Evolutionary conservation across 768 basidiomycete species (phyloP).

Genomic region (Strobilomyces dryophilus): DNA sequence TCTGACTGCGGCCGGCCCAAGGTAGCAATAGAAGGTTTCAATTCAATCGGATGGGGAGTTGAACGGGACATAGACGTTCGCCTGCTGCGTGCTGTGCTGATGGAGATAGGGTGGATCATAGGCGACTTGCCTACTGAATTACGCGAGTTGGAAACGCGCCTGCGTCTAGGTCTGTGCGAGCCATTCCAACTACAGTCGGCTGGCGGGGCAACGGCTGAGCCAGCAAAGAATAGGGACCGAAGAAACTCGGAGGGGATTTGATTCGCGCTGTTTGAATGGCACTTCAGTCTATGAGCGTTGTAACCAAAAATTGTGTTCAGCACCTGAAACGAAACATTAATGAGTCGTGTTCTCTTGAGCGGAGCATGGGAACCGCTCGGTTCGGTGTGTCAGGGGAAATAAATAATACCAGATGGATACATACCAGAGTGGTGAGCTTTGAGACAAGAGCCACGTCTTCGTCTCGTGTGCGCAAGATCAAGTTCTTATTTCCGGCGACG

Average conservation of each 20-base stretch:
- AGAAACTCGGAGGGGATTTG: constrained; percentile 30
- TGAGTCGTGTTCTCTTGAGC: background rate
- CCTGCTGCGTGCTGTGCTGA: constrained; percentile 25
- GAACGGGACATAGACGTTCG: constrained; percentile 24
- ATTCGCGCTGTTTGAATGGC: constrained; percentile 27
- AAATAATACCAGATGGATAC: background rate
- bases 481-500: constrained; percentile 55
- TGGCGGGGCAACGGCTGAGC: constrained; percentile 15
- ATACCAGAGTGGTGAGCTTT: constrained; percentile 55
- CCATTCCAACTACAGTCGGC: constrained; percentile 10
- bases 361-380: constrained; percentile 7
- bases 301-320: constrained; percentile 58
- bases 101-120: constrained; percentile 10
- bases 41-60: constrained; percentile 16
- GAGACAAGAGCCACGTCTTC: constrained; percentile 61
- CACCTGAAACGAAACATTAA: constrained; percentile 38
- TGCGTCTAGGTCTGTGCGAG: constrained; percentile 17
- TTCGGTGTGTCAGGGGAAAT: background rate
- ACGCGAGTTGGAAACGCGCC: constrained; percentile 19
- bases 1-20: constrained; percentile 13
- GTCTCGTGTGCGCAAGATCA: constrained; percentile 61
- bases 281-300: constrained; percentile 52
- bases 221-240: constrained; percentile 35
- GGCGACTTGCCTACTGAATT: constrained; percentile 17
- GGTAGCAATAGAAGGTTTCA: constrained; percentile 13